phyloP scores from a whole-genome alignment of 1,139 yeast genomes.

The Casaregolazyma suthepensis region DNA sequence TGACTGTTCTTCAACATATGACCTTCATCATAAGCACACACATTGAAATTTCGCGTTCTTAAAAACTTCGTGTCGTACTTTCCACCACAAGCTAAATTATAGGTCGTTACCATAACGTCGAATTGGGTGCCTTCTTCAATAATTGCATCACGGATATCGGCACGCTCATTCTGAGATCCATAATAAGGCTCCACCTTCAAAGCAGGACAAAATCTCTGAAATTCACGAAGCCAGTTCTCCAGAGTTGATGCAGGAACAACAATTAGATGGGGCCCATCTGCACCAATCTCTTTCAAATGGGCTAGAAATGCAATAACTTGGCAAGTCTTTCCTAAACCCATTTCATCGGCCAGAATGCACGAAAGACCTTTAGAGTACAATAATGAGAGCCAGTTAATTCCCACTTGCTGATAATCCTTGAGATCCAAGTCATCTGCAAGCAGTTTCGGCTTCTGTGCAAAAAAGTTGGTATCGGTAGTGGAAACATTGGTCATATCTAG shows the following conservation, averaged over 20 bases:
- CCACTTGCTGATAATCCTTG: constrained; percentile 90
- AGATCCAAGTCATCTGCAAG: constrained; percentile 59
- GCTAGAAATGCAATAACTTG: constrained; percentile 94
- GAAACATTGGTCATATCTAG: constrained; percentile 27
- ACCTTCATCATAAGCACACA: constrained; percentile 94
- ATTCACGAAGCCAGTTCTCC: constrained; percentile 96
- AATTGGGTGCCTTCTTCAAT: constrained; percentile 42
- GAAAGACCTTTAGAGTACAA: constrained; percentile 73
- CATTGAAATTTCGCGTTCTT: constrained; percentile 68
- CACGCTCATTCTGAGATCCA: constrained; percentile 81
- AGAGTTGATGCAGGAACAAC: constrained; percentile 95
- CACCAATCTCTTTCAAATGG: constrained; percentile 59
- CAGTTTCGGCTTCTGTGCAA: constrained; percentile 64
- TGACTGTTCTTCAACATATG: constrained; percentile 89
- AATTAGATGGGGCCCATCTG: constrained; percentile 62
- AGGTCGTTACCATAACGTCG: constrained; percentile 92
- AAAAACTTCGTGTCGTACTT: constrained; percentile 76
- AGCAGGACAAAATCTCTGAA: constrained; percentile 77
- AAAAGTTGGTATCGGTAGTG: constrained; percentile 40
- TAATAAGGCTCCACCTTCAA: constrained; percentile 86
- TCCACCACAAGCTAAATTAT: constrained; percentile 83
- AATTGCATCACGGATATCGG: constrained; percentile 58
- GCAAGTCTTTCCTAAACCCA: constrained; percentile 96
- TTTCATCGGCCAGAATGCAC: constrained; percentile 94
- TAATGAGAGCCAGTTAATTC: constrained; percentile 85